These are phyloP conservation scores for Suhomyces guaymorum DNA, from an alignment of 1,139 yeast species.

Conservation along the genomic window DNA sequence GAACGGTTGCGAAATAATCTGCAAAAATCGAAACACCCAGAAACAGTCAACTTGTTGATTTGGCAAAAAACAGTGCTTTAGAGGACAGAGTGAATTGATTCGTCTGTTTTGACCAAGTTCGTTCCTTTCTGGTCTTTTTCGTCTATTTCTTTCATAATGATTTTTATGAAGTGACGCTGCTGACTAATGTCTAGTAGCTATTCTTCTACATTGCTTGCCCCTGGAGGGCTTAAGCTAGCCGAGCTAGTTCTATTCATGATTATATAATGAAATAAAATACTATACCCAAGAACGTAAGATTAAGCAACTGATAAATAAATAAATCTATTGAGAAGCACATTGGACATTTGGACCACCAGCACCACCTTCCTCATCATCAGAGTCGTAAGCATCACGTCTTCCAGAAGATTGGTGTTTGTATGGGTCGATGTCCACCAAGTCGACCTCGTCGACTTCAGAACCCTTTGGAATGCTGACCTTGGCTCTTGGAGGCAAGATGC, in stretches of 20 bases:
- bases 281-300: slow-evolving; percentile 6
- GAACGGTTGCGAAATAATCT: no score
- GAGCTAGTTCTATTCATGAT: slow-evolving; percentile 4
- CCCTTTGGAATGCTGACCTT: slow-evolving; percentile 56
- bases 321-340: slow-evolving; percentile 75
- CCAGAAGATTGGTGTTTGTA: slow-evolving; percentile 54
- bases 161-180: background rate
- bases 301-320: slow-evolving; percentile 5
- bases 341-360: slow-evolving; percentile 76
- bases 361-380: slow-evolving; percentile 64
- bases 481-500: slow-evolving; percentile 66
- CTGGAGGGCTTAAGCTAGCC: no score
- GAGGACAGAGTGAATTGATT: no score
- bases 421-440: slow-evolving; percentile 63
- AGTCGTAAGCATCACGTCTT: slow-evolving; percentile 60
- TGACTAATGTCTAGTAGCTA: no score
- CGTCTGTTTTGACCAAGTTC: no score
- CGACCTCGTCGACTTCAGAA: slow-evolving; percentile 81
- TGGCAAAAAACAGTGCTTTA: no score
- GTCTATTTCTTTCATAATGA: background rate
- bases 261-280: slow-evolving; percentile 7
- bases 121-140: no score
- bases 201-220: no score
- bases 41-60: no score
- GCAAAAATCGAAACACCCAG: no score